Percentiles rank a stretch among this genome's conserved stretches.
phyloP scores from a whole-genome alignment of 2,329 filamentous ascomycete species.

The Rhinocladiella mackenziei region DNA sequence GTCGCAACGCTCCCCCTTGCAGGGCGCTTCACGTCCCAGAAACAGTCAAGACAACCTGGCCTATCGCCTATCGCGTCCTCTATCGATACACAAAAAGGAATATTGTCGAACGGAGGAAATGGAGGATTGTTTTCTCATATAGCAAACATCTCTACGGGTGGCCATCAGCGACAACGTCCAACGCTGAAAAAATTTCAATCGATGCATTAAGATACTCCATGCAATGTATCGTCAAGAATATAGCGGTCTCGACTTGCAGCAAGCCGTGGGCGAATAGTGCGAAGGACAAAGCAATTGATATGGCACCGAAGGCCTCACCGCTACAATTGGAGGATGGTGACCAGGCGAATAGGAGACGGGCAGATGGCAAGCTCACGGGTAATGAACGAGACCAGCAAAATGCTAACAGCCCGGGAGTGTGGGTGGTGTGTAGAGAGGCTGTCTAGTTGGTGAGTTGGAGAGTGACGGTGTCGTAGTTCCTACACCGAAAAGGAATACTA shows the following conservation, averaged over 20 bases:
- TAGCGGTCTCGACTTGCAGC: conserved; percentile 18
- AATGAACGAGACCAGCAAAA: conserved; percentile 7
- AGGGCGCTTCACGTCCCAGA: conserved; percentile 1
- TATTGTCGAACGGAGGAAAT: conserved; percentile 1
- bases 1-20: conserved; percentile 1
- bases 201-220: conserved; percentile 19
- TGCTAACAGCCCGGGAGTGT: too few relatives aligned
- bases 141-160: neutral
- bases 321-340: conserved; percentile 12
- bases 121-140: neutral
- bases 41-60: neutral
- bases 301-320: conserved; percentile 20
- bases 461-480: neutral
- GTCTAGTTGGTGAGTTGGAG: too few relatives aligned
- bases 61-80: conserved; percentile 17
- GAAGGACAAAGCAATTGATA: conserved; percentile 7
- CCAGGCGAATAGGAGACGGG: conserved; percentile 13
- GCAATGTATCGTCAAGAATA: conserved; percentile 10
- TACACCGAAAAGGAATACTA: too few relatives aligned
- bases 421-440: conserved; percentile 1
- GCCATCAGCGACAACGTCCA: conserved; percentile 8
- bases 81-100: conserved; percentile 25
- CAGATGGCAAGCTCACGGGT: conserved; percentile 9
- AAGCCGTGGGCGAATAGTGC: conserved; percentile 14
- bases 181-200: conserved; percentile 11